Evolutionary conservation across 768 basidiomycete genomes (phyloP).

Genomic region (Boletus subcaerulescens): DNA sequence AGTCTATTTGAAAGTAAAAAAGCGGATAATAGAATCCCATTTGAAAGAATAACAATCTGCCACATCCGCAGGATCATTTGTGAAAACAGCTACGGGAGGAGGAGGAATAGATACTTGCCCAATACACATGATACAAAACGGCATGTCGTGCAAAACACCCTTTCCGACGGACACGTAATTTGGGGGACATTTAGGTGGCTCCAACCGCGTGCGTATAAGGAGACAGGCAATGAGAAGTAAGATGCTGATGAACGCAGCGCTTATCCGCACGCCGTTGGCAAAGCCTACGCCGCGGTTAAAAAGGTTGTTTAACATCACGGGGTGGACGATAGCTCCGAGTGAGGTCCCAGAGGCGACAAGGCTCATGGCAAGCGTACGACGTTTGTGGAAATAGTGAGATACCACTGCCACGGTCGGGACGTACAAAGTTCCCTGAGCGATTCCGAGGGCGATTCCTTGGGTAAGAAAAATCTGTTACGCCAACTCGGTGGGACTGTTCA

Average conservation of each 20-base stretch:
- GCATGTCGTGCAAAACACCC: constrained; percentile 11
- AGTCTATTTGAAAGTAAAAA: constrained; percentile 56
- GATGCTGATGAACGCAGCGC: constrained; percentile 40
- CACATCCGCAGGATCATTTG: background rate
- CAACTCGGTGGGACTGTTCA: background rate
- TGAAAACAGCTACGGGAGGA: background rate
- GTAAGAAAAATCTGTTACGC: constrained; percentile 43
- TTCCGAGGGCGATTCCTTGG: constrained; percentile 47
- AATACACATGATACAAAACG: constrained; percentile 16
- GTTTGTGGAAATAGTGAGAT: constrained; percentile 43
- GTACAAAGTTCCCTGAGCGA: constrained; percentile 45
- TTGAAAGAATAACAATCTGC: constrained; percentile 27
- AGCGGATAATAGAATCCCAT: constrained; percentile 47
- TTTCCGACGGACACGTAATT: constrained; percentile 18
- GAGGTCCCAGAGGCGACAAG: constrained; percentile 39
- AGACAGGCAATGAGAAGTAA: constrained; percentile 34
- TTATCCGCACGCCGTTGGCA: constrained; percentile 47
- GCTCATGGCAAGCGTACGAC: constrained; percentile 44
- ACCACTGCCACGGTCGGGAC: constrained; percentile 43
- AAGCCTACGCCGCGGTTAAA: constrained; percentile 32
- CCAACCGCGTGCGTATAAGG: constrained; percentile 40
- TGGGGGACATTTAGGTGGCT: constrained; percentile 21
- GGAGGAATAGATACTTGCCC: constrained; percentile 16
- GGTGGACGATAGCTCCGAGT: constrained; percentile 25
- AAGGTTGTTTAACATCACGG: constrained; percentile 32